phyloP scores from a whole-genome alignment of 129 eudicot genomes.

The Flaveria robusta region DNA sequence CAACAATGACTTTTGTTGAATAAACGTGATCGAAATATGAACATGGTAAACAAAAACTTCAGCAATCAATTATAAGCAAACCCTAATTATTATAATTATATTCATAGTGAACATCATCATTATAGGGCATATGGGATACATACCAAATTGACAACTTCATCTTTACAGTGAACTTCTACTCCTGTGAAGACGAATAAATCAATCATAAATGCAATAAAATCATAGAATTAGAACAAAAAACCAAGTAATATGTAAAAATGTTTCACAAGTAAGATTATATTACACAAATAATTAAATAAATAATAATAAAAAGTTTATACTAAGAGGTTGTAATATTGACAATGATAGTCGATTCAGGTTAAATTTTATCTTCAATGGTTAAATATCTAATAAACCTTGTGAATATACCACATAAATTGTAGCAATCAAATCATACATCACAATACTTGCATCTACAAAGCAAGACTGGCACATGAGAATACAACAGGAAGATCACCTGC shows the following conservation, averaged over 20 bases:
- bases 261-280: neutral
- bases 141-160: too few relatives aligned
- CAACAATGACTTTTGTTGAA: too few relatives aligned
- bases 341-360: neutral
- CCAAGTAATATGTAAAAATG: neutral
- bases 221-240: too few relatives aligned
- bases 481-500: slow-evolving; percentile 97
- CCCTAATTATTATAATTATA: too few relatives aligned
- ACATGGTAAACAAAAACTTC: too few relatives aligned
- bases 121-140: too few relatives aligned
- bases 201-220: too few relatives aligned
- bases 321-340: neutral
- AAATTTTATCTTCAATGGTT: neutral
- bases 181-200: too few relatives aligned
- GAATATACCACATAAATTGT: slow-evolving; percentile 85
- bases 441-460: slow-evolving; percentile 92
- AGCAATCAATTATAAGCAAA: too few relatives aligned
- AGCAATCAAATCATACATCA: slow-evolving; percentile 87
- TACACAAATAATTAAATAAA: neutral
- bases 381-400: slow-evolving; percentile 2
- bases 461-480: slow-evolving; percentile 93
- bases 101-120: too few relatives aligned
- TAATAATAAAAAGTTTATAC: neutral
- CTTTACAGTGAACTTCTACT: too few relatives aligned
- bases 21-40: too few relatives aligned